Evolutionary conservation across 257 asterid species (phyloP).

Genomic region (Solanum neorickii): DNA sequence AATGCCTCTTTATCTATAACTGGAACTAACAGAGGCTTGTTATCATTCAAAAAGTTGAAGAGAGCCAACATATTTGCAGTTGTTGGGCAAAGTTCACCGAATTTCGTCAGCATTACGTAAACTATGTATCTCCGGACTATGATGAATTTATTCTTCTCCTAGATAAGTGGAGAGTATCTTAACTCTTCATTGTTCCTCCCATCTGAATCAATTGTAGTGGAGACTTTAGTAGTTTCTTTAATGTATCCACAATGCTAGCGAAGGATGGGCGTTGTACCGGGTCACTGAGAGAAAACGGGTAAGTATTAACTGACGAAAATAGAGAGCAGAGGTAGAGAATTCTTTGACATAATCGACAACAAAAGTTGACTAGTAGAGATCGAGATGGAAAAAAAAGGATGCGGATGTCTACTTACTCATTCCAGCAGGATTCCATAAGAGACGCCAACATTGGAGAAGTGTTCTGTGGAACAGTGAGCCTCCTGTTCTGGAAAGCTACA

Average conservation of each 20-base stretch:
- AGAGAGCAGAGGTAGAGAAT: background rate
- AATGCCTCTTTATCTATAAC: background rate
- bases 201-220: conserved; percentile 62
- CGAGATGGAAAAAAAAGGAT: background rate
- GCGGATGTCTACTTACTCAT: conserved; percentile 47
- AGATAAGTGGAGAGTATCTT: background rate
- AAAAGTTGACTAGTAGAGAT: background rate
- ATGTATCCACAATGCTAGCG: conserved; percentile 42
- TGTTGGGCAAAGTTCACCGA: background rate
- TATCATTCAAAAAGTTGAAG: conserved; percentile 1
- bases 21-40: background rate
- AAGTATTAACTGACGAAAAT: background rate
- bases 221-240: conserved; percentile 83
- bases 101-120: background rate
- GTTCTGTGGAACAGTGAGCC: conserved; percentile 65
- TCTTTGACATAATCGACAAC: background rate
- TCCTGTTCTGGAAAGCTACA: conserved; percentile 89
- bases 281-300: conserved; percentile 33
- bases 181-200: conserved; percentile 30
- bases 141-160: background rate
- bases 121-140: background rate
- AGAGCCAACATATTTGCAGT: background rate
- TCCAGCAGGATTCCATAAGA: conserved; percentile 95
- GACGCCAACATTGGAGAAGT: conserved; percentile 59
- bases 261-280: conserved; percentile 69